Conservation (phyloP, 495 filamentous ascomycete genomes). For the Podospora didyma region DNA sequence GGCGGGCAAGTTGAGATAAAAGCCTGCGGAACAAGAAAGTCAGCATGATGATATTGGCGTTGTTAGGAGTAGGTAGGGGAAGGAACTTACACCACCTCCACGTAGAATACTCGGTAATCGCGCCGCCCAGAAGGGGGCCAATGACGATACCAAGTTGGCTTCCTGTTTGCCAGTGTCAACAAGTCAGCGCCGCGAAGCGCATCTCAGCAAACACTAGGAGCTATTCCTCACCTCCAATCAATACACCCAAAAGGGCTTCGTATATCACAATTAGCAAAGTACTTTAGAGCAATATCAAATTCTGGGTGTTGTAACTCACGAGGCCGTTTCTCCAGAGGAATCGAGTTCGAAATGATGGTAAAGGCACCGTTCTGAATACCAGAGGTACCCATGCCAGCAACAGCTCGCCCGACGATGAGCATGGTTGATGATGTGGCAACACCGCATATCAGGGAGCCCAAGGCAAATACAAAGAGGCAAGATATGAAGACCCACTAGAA, state of each 20-base stretch:
- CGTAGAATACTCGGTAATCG: slow-evolving; percentile 46
- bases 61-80: no score
- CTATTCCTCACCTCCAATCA: no score
- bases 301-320: slow-evolving; percentile 2
- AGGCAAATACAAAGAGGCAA: slow-evolving; percentile 45
- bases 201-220: no score
- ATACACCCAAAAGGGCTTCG: no score
- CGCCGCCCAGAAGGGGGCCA: slow-evolving; percentile 57
- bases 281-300: no score
- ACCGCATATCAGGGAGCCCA: slow-evolving; percentile 53
- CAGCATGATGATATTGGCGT: no score
- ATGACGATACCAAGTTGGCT: slow-evolving; percentile 34
- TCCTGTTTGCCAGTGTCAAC: slow-evolving; percentile 12
- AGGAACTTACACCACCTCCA: slow-evolving; percentile 37
- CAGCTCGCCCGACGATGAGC: slow-evolving; percentile 51
- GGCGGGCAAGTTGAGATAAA: slow-evolving; percentile 45
- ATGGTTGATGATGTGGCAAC: slow-evolving; percentile 44
- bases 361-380: slow-evolving; percentile 50
- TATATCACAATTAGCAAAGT: no score
- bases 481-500: slow-evolving; percentile 38
- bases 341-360: slow-evolving; percentile 45
- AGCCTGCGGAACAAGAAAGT: slow-evolving; percentile 13
- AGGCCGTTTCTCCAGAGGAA: slow-evolving; percentile 44
- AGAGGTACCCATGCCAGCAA: slow-evolving; percentile 49
- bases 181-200: no score